Evolutionary conservation across 2,329 filamentous ascomycete species (phyloP).

Genomic region (Neofusicoccum kwambonambiense): DNA sequence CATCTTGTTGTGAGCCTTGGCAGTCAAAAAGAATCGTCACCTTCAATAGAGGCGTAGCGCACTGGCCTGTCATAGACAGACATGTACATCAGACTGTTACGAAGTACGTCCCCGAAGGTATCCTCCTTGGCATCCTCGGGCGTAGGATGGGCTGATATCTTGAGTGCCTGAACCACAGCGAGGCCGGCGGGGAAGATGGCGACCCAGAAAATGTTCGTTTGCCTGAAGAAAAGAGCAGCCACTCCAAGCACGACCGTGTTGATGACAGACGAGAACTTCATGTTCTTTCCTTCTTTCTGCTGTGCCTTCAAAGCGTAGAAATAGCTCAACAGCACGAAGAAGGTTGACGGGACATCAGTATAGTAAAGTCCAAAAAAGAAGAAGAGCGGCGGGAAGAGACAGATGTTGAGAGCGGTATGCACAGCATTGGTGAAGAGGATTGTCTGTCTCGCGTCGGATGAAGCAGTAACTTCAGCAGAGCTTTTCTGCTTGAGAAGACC

Average conservation of each 20-base stretch:
- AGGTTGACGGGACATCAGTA: slow-evolving; percentile 82
- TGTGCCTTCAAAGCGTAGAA: slow-evolving; percentile 39
- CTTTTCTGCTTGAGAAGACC: slow-evolving; percentile 8
- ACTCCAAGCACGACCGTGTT: slow-evolving; percentile 57
- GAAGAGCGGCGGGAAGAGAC: slow-evolving; percentile 84
- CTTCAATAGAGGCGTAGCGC: slow-evolving; percentile 19
- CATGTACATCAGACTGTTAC: slow-evolving; percentile 13
- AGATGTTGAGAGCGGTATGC: slow-evolving; percentile 74
- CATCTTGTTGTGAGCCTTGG: neutral
- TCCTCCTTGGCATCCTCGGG: slow-evolving; percentile 5
- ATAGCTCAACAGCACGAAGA: slow-evolving; percentile 71
- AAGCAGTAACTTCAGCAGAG: neutral
- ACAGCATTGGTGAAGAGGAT: slow-evolving; percentile 33
- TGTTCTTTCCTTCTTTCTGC: slow-evolving; percentile 21
- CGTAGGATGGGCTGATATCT: slow-evolving; percentile 18
- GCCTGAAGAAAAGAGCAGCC: slow-evolving; percentile 71
- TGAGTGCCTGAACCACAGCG: slow-evolving; percentile 31
- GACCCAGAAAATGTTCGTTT: slow-evolving; percentile 98
- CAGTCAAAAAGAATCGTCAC: neutral
- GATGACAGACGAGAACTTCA: slow-evolving; percentile 18
- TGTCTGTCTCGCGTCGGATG: slow-evolving; percentile 30
- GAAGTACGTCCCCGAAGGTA: neutral
- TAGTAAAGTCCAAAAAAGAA: slow-evolving; percentile 97
- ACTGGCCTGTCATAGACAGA: slow-evolving; percentile 21
- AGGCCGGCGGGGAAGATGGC: slow-evolving; percentile 69